These are phyloP conservation scores for Chaetoceros muelleri DNA, from an alignment of 108 stramenopile genomes.

Conservation along the genomic window DNA sequence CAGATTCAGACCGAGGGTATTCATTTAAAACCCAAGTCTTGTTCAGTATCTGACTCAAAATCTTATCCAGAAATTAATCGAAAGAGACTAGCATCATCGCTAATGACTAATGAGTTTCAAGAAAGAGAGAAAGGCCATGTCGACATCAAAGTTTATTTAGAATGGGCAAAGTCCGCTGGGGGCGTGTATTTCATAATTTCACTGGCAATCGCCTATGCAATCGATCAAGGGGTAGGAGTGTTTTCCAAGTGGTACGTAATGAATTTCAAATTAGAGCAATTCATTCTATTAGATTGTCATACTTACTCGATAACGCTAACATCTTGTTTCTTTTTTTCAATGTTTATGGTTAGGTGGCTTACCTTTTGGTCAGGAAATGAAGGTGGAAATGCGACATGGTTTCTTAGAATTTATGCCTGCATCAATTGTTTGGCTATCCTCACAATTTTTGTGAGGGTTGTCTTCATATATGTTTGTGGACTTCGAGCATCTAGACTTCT, in stretches of 20 bases:
- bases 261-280: no score
- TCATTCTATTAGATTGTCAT: no score
- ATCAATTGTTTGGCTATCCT: slow-evolving; percentile 49
- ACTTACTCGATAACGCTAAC: slow-evolving; percentile 19
- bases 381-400: slow-evolving; percentile 8
- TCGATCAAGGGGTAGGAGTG: slow-evolving; percentile 36
- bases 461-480: slow-evolving; percentile 37
- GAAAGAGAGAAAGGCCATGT: slow-evolving; percentile 42
- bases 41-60: background rate
- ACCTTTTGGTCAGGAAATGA: slow-evolving; percentile 26
- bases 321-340: background rate
- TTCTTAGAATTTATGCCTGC: slow-evolving; percentile 55
- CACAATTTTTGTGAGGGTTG: slow-evolving; percentile 28
- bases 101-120: slow-evolving; percentile 34
- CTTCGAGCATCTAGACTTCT: slow-evolving; percentile 42
- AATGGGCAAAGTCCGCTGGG: slow-evolving; percentile 76
- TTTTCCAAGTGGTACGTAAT: slow-evolving; percentile 69
- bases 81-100: background rate
- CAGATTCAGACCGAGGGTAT: background rate
- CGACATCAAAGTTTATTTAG: slow-evolving; percentile 42
- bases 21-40: background rate
- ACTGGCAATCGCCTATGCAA: slow-evolving; percentile 39
- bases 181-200: slow-evolving; percentile 34
- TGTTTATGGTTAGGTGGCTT: slow-evolving; percentile 10
- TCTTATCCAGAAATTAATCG: slow-evolving; percentile 18